These are phyloP conservation scores for Oryza rufipogon DNA, from an alignment of 176 grass and related monocot genomes.

Conservation along the genomic window DNA sequence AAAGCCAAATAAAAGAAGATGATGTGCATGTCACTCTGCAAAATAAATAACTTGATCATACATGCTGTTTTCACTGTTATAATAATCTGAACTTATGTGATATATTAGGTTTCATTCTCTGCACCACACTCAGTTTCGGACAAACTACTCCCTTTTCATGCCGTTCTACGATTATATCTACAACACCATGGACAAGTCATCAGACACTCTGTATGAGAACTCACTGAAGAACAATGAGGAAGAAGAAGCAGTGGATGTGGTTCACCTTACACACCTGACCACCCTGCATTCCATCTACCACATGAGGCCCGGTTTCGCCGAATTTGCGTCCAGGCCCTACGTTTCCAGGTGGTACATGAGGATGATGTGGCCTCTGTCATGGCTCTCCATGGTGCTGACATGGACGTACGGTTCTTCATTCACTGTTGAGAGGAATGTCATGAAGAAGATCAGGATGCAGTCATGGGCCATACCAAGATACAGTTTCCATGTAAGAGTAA, in stretches of 20 bases:
- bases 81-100: not conserved
- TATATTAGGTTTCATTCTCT: constrained; percentile 64
- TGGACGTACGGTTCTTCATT: constrained; percentile 60
- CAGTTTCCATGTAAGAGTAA: constrained; percentile 60
- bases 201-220: constrained; percentile 58
- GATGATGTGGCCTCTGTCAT: constrained; percentile 50
- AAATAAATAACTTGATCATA: not conserved
- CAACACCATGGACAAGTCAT: constrained; percentile 67
- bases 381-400: constrained; percentile 55
- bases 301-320: constrained; percentile 61
- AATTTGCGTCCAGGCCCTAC: constrained; percentile 59
- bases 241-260: constrained; percentile 47
- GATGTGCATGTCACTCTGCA: not conserved
- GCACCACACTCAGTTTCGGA: constrained; percentile 76
- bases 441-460: constrained; percentile 62
- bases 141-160: constrained; percentile 81
- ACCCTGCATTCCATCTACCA: constrained; percentile 64
- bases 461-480: constrained; percentile 79
- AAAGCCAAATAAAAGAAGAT: too few species aligned
- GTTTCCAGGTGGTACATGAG: constrained; percentile 54
- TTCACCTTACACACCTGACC: constrained; percentile 68
- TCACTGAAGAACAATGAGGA: constrained; percentile 44
- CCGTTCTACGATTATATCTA: constrained; percentile 80
- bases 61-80: not conserved
- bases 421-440: constrained; percentile 58